Evolutionary conservation across 2,329 filamentous ascomycete species (phyloP), one percentile per base, ranked within the genome.

Genomic region (Parafenestella ontariensis): DNA sequence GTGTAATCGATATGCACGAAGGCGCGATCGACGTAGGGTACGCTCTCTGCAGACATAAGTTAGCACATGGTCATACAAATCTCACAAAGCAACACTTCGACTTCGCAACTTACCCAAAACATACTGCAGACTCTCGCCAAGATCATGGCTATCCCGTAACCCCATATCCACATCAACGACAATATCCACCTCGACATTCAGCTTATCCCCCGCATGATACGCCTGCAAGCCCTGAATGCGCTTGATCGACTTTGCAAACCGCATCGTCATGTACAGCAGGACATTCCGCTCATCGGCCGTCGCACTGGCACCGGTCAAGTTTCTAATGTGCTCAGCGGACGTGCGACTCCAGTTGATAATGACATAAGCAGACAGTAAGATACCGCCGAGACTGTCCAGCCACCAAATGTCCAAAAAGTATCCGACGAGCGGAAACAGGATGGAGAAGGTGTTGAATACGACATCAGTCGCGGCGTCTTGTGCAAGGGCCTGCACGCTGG

Each of bases 231-330:
- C 91, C 72, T 95, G 91, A 56, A 96, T 95, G 71, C 91, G 88
- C 69, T 86, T 87, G 70, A 97, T 96, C 11, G 90, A 89, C 63
- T 90, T 91, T 41, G 92, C 92, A 71, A 96, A 96, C 18, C 93
- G 89, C 90, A 96, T 96, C 1, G 92, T 95, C 64, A 96, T 84
- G 77, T 97, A 97, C 1, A 96, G 82, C 20, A 96, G 77, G 42
- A 96, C 85, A 70, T 95, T 96, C 26, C 92, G 85, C 78, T 95
- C 89, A 65, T 94, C 90, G 0, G 90, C 88, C 1, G 87, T 87
- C 5, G 91, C 90, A 0, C 89, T 89, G 64, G 90, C 90, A 17
- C 91, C 91, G 0, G 89, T 90, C 26, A 95, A 79, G 67, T 94
- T 91, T 70, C 89, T 87, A 69, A 95, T 92, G 70, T 96, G 91